phyloP scores from a whole-genome alignment of 2,329 filamentous ascomycete genomes.

The Arthrobotrys sphaeroides region DNA sequence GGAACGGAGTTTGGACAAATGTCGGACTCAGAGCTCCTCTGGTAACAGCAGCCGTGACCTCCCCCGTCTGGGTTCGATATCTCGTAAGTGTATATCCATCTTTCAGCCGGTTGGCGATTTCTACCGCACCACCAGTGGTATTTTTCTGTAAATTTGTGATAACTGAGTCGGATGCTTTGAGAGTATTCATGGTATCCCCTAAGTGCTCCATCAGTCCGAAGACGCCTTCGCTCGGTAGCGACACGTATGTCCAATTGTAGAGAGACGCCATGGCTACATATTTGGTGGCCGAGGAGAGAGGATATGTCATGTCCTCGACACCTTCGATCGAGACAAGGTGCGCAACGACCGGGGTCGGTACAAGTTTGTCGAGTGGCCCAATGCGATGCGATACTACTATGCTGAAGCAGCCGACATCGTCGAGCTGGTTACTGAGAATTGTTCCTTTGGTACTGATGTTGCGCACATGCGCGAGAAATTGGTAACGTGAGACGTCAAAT shows the following conservation, averaged over 20 bases:
- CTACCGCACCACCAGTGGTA: neutral
- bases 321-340: no score
- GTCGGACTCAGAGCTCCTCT: slow-evolving; percentile 62
- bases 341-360: no score
- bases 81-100: slow-evolving; percentile 62
- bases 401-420: no score
- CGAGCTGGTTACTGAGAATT: no score
- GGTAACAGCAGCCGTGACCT: slow-evolving; percentile 61
- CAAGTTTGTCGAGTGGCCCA: no score
- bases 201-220: slow-evolving; percentile 59
- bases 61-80: slow-evolving; percentile 62
- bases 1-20: slow-evolving; percentile 27
- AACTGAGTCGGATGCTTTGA: no score
- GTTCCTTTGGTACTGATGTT: slow-evolving; percentile 62
- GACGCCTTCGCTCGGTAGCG: slow-evolving; percentile 60
- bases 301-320: no score
- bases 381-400: no score
- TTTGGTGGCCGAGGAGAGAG: no score
- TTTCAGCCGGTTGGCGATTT: slow-evolving; percentile 55
- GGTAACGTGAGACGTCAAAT: slow-evolving; percentile 46
- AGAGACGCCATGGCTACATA: slow-evolving; percentile 61
- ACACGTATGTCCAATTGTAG: slow-evolving; percentile 62
- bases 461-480: slow-evolving; percentile 62
- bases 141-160: neutral
- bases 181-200: slow-evolving; percentile 39